phyloP scores from a whole-genome alignment of 352 stramenopile genomes.

The Globisporangium takayamanum region DNA sequence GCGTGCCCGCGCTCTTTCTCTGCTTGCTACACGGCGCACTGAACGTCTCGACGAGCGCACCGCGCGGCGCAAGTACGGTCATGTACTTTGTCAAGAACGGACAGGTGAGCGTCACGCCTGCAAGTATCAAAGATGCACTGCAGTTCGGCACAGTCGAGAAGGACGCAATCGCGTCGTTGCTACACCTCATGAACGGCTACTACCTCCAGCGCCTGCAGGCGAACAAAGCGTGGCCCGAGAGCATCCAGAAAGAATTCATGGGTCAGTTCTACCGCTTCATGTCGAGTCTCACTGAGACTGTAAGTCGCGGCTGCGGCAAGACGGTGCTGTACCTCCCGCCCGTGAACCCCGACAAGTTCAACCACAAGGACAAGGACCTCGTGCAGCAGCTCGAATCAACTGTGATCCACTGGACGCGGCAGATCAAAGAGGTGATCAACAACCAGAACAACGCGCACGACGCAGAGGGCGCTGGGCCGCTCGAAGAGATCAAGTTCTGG shows the following conservation, averaged over 20 bases:
- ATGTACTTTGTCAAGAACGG: conserved; percentile 91
- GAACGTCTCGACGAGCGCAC: conserved; percentile 47
- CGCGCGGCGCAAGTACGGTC: conserved; percentile 37
- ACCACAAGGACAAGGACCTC: conserved; percentile 91
- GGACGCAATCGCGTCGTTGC: conserved; percentile 70
- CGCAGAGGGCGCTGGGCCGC: conserved; percentile 83
- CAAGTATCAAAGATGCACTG: conserved; percentile 46
- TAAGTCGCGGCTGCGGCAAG: conserved; percentile 88
- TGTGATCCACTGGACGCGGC: conserved; percentile 95
- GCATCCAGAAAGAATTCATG: conserved; percentile 91
- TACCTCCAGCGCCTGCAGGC: conserved; percentile 76
- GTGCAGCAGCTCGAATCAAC: conserved; percentile 95
- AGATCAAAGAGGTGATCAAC: conserved; percentile 97
- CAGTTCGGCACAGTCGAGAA: conserved; percentile 78
- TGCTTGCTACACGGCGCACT: conserved; percentile 40
- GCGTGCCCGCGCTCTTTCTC: conserved; percentile 67
- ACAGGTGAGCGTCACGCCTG: conserved; percentile 51
- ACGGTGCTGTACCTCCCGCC: conserved; percentile 92
- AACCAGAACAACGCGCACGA: conserved; percentile 92
- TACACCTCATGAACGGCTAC: conserved; percentile 83
- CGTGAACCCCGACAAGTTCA: conserved; percentile 76
- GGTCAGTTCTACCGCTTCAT: conserved; percentile 94
- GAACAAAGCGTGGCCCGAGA: conserved; percentile 89
- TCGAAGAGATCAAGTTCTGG: conserved; percentile 97
- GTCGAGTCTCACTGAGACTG: conserved; percentile 91